Percentiles rank a stretch among this genome's conserved stretches.
phyloP scores from a whole-genome alignment of 78 protist species.

The Pigoraptor vietnamica region DNA sequence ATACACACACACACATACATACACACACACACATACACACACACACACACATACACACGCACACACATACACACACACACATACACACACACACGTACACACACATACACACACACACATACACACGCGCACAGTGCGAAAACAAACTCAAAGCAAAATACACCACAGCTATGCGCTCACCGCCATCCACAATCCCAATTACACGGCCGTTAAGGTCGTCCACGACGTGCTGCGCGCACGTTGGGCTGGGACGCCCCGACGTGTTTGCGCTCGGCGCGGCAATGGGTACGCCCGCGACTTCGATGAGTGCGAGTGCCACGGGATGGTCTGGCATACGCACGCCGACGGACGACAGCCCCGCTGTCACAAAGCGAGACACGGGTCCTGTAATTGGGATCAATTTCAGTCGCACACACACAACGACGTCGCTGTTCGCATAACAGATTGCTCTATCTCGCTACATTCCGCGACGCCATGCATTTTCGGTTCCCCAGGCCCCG shows the following conservation, averaged over 20 bases:
- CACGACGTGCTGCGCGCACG: slow-evolving; percentile 4
- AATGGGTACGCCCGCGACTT: neutral
- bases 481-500: too few relatives aligned
- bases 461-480: too few relatives aligned
- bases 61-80: neutral
- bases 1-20: neutral
- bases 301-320: neutral
- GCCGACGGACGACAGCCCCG: slow-evolving; percentile 39
- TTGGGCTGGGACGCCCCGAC: slow-evolving; percentile 33
- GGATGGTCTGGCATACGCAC: slow-evolving; percentile 26
- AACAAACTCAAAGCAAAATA: neutral
- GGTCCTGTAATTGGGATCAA: too few relatives aligned
- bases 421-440: too few relatives aligned
- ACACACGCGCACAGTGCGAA: neutral
- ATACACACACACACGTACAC: neutral
- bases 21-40: neutral
- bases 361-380: neutral
- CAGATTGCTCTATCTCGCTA: too few relatives aligned
- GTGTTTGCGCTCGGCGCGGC: slow-evolving; percentile 36
- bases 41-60: neutral
- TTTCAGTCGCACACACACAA: too few relatives aligned
- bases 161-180: neutral
- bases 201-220: slow-evolving; percentile 12
- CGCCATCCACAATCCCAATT: slow-evolving; percentile 11
- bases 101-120: neutral